A percentile compares a stretch with the other conserved stretches of the same genome.
These are phyloP conservation scores for Pythium angustatum DNA, from an alignment of 352 stramenopile species.

Conservation along the genomic window DNA sequence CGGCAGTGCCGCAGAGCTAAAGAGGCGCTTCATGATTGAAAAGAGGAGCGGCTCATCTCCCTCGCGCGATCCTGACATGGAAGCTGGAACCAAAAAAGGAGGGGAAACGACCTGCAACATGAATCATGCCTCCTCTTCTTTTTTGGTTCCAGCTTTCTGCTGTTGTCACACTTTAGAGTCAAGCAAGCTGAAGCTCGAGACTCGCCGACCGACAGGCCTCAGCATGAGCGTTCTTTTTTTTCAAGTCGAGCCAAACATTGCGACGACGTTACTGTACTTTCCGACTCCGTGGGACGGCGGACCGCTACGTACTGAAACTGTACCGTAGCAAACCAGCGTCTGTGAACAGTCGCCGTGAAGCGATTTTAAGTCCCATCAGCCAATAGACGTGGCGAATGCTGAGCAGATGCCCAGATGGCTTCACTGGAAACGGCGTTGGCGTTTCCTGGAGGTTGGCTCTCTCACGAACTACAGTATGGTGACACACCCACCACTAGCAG, in stretches of 20 bases:
- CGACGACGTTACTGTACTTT: conserved; percentile 2
- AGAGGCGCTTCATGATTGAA: no score
- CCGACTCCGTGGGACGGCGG: conserved; percentile 1
- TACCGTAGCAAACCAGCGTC: neutral
- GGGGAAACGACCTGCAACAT: no score
- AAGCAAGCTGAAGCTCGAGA: no score
- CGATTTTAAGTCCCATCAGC: conserved; percentile 27
- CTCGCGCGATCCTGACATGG: no score
- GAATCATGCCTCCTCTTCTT: no score
- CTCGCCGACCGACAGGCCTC: no score
- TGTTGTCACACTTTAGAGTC: no score
- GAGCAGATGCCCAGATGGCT: conserved; percentile 24
- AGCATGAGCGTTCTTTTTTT: conserved; percentile 4
- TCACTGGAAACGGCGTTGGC: conserved; percentile 8
- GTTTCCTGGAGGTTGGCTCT: neutral
- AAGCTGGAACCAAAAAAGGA: no score
- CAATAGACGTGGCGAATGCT: conserved; percentile 16
- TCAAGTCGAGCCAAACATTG: conserved; percentile 1
- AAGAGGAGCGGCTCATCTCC: no score
- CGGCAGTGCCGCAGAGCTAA: no score
- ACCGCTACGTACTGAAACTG: conserved; percentile 8
- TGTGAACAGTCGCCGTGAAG: conserved; percentile 12
- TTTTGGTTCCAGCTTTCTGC: no score
- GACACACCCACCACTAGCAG: conserved; percentile 1
- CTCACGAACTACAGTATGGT: no score